These are phyloP conservation scores for Aspergillus taichungensis DNA, from an alignment of 495 filamentous ascomycete genomes.

Conservation along the genomic window DNA sequence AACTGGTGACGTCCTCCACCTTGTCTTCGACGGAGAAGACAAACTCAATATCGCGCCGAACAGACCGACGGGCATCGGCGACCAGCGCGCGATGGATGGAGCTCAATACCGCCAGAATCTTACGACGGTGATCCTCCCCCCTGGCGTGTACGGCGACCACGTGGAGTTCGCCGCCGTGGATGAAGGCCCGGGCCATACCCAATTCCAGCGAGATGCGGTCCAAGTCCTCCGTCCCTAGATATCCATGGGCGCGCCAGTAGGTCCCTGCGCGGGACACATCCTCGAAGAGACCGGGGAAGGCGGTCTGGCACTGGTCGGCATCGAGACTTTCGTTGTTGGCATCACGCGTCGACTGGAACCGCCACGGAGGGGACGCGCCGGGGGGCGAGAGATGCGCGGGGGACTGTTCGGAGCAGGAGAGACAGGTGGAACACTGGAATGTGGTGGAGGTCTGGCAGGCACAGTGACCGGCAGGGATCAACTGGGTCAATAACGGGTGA, in stretches of 20 bases:
- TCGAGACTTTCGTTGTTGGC: slow-evolving; percentile 28
- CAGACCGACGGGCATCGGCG: slow-evolving; percentile 30
- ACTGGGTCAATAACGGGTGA: slow-evolving; percentile 29
- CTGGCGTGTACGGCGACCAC: slow-evolving; percentile 27
- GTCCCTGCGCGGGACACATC: slow-evolving; percentile 30
- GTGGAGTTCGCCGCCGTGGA: slow-evolving; percentile 27
- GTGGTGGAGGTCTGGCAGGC: slow-evolving; percentile 33
- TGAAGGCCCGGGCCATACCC: slow-evolving; percentile 31
- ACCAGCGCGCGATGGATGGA: slow-evolving; percentile 40
- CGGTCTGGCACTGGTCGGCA: slow-evolving; percentile 27
- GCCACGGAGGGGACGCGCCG: slow-evolving; percentile 17
- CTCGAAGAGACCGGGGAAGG: slow-evolving; percentile 41
- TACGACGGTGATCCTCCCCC: slow-evolving; percentile 34
- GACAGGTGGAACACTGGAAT: slow-evolving; percentile 32
- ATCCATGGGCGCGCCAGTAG: slow-evolving; percentile 23
- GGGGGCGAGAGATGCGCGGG: slow-evolving; percentile 8
- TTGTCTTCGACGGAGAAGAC: slow-evolving; percentile 45
- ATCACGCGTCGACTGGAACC: slow-evolving; percentile 27
- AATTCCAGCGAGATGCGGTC: slow-evolving; percentile 18
- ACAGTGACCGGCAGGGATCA: slow-evolving; percentile 35
- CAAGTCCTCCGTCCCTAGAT: slow-evolving; percentile 22
- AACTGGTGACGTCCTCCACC: slow-evolving; percentile 29
- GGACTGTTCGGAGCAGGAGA: slow-evolving; percentile 21
- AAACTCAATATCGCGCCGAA: slow-evolving; percentile 57
- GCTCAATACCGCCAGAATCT: slow-evolving; percentile 35